Conservation (phyloP, 73 alveolate species). For the Paramecium octaurelia region DNA sequence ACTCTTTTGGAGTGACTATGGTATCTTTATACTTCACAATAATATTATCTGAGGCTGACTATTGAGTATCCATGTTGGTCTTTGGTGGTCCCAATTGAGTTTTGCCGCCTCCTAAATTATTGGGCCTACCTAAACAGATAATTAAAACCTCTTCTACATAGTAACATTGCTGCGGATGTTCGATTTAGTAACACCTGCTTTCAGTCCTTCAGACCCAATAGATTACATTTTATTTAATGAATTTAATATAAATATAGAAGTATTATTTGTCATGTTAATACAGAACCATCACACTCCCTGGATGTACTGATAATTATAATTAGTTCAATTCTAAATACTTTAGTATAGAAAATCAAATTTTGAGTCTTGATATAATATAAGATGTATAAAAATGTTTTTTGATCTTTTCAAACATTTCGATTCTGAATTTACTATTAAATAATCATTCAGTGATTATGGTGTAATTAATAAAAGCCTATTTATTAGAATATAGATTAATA, state of each 20-base stretch:
- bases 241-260: not conserved
- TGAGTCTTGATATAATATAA: not conserved
- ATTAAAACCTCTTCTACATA: not conserved
- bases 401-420: not conserved
- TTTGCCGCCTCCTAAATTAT: slow-evolving; percentile 34
- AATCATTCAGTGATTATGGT: too few species aligned
- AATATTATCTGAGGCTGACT: not conserved
- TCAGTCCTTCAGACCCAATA: slow-evolving; percentile 10
- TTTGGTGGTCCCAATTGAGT: slow-evolving; percentile 35
- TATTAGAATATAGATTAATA: too few species aligned
- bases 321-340: too few species aligned
- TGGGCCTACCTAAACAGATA: not conserved
- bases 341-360: not conserved
- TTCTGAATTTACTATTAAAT: not conserved
- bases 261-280: not conserved
- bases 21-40: slow-evolving; percentile 1
- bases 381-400: not conserved
- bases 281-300: not conserved
- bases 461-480: too few species aligned
- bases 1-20: slow-evolving; percentile 33
- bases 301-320: not conserved
- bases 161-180: slow-evolving; percentile 21
- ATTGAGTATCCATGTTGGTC: not conserved
- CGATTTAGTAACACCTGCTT: slow-evolving; percentile 27
- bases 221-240: not conserved